These are phyloP conservation scores for Tricharina praecox DNA, from an alignment of 495 filamentous ascomycete genomes.

Conservation along the genomic window DNA sequence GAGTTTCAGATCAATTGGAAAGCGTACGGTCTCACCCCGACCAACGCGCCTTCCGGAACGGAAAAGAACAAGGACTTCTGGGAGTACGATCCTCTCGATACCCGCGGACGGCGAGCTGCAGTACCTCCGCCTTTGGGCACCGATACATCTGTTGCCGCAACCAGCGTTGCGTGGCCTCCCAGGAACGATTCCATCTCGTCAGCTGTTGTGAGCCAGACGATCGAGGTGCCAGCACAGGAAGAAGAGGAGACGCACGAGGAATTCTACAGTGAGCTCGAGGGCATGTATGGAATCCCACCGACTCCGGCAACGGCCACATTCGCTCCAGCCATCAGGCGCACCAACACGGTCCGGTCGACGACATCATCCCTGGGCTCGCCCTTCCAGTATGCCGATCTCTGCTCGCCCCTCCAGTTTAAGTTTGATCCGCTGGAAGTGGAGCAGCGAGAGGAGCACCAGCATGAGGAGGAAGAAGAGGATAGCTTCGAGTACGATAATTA, in stretches of 20 bases:
- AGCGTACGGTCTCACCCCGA: slow-evolving; percentile 11
- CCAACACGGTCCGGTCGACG: slow-evolving; percentile 14
- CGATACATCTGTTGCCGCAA: slow-evolving; percentile 7
- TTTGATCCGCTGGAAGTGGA: background rate
- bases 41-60: slow-evolving; percentile 4
- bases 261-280: slow-evolving; percentile 61
- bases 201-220: background rate
- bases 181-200: background rate
- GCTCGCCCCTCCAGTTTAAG: slow-evolving; percentile 2
- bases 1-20: slow-evolving; percentile 24
- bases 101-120: background rate
- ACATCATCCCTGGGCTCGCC: slow-evolving; percentile 26
- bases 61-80: background rate
- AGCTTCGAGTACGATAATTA: background rate
- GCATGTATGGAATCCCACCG: slow-evolving; percentile 7
- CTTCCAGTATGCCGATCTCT: slow-evolving; percentile 25
- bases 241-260: slow-evolving; percentile 48
- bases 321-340: slow-evolving; percentile 1
- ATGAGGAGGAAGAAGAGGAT: slow-evolving; percentile 7
- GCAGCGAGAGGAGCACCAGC: background rate
- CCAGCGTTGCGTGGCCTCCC: slow-evolving; percentile 12
- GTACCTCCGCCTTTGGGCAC: slow-evolving; percentile 1
- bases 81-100: slow-evolving; percentile 20
- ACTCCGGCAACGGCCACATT: background rate
- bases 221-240: too few relatives aligned